phyloP scores from a whole-genome alignment of 805 yeast genomes.

The Hanseniaspora lindneri region DNA sequence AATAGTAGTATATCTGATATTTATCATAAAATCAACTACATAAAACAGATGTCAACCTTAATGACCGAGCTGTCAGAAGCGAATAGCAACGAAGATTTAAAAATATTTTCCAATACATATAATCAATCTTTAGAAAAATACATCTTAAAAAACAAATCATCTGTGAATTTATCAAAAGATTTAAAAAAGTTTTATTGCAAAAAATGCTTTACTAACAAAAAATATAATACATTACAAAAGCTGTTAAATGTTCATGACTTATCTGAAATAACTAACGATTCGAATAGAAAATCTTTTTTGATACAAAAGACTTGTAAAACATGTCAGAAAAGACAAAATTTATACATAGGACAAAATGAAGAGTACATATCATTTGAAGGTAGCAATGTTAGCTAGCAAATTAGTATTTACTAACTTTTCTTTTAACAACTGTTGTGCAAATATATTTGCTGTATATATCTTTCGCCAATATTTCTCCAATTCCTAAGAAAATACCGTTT shows the following conservation, averaged over 20 bases:
- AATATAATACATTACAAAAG: not conserved
- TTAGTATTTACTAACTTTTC: constrained; percentile 13
- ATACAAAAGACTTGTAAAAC: constrained; percentile 6
- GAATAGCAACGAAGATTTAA: not conserved
- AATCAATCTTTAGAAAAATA: constrained; percentile 4
- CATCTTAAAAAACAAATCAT: constrained; percentile 6
- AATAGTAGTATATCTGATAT: constrained; percentile 1
- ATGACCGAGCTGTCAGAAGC: not conserved
- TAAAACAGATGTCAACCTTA: not conserved
- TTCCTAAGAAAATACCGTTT: constrained; percentile 13
- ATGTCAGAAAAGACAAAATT: not conserved
- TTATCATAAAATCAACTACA: constrained; percentile 11
- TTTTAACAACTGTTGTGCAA: constrained; percentile 4
- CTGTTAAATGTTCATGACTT: constrained; percentile 9
- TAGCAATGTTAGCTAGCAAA: not conserved
- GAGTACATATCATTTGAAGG: constrained; percentile 14
- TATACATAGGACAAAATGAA: constrained; percentile 8
- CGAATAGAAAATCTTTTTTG: constrained; percentile 4
- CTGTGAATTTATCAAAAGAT: constrained; percentile 1
- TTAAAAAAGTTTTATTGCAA: constrained; percentile 9
- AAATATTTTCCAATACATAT: constrained; percentile 4
- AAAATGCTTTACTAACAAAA: constrained; percentile 11
- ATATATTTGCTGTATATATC: constrained; percentile 8
- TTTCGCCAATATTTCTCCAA: constrained; percentile 12
- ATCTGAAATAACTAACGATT: not conserved